Evolutionary conservation across 2,329 filamentous ascomycete genomes (phyloP).

Genomic region (Balansia obtecta): DNA sequence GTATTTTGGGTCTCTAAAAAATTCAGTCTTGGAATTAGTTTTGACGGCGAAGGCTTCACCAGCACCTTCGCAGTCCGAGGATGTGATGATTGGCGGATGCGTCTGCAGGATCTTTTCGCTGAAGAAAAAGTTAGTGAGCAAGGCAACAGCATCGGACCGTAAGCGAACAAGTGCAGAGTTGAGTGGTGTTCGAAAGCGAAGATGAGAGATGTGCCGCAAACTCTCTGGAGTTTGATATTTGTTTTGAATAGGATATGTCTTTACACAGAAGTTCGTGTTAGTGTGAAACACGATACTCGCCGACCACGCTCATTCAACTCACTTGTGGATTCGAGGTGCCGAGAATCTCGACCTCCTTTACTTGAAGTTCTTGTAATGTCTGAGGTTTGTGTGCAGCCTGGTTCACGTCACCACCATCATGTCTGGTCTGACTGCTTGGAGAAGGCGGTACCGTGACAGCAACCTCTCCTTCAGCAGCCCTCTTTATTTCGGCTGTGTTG

Average conservation of each 20-base stretch:
- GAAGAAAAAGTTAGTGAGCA: conserved; percentile 65
- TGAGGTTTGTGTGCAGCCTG: background rate
- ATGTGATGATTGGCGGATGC: conserved; percentile 89
- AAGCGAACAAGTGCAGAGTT: conserved; percentile 72
- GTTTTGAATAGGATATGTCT: conserved; percentile 91
- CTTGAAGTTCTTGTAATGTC: conserved; percentile 55
- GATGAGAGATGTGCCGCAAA: conserved; percentile 75
- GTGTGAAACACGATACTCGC: conserved; percentile 1
- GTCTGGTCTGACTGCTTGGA: conserved; percentile 1
- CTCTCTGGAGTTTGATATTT: conserved; percentile 89
- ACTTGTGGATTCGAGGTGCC: conserved; percentile 73
- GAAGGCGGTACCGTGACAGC: conserved; percentile 4
- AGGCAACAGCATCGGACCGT: conserved; percentile 65
- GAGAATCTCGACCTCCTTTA: conserved; percentile 53
- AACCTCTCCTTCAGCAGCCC: background rate
- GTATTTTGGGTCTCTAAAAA: conserved; percentile 84
- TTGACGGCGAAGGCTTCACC: conserved; percentile 79
- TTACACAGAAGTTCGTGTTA: conserved; percentile 9
- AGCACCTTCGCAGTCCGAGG: conserved; percentile 92
- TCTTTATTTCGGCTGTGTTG: conserved; percentile 9
- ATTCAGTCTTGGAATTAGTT: conserved; percentile 33
- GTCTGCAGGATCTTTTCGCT: conserved; percentile 63
- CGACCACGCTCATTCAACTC: conserved; percentile 21
- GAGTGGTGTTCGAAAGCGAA: conserved; percentile 69
- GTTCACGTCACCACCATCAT: background rate